Conservation (phyloP, 2,329 filamentous ascomycete genomes). For the Exophiala lecanii-corni region DNA sequence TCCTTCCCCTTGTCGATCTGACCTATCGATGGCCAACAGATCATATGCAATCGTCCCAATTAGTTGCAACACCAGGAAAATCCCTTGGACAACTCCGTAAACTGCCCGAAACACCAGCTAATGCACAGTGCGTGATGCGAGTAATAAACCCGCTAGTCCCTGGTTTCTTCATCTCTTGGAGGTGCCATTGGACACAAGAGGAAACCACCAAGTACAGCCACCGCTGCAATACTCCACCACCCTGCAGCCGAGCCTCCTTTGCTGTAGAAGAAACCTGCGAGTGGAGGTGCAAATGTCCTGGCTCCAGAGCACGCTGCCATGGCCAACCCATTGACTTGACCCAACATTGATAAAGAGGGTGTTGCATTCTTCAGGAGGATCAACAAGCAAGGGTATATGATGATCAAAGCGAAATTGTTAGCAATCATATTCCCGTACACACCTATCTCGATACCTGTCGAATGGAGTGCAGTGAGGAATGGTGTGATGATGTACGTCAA, state of each 20-base stretch:
- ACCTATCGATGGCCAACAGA: no score
- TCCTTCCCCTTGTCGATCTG: no score
- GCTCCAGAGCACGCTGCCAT: slow-evolving; percentile 63
- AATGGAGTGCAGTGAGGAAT: slow-evolving; percentile 52
- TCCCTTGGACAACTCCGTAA: no score
- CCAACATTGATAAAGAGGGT: slow-evolving; percentile 52
- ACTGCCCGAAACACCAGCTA: no score
- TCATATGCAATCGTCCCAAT: no score
- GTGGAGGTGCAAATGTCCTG: slow-evolving; percentile 62
- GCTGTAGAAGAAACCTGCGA: slow-evolving; percentile 60
- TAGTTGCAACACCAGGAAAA: no score
- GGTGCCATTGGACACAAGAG: slow-evolving; percentile 54
- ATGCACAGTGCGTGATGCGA: no score
- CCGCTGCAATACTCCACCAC: slow-evolving; percentile 59
- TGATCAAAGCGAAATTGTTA: slow-evolving; percentile 58
- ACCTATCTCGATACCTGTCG: slow-evolving; percentile 47
- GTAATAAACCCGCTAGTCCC: no score
- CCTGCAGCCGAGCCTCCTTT: slow-evolving; percentile 56
- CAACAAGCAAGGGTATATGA: slow-evolving; percentile 60
- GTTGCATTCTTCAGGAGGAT: slow-evolving; percentile 65
- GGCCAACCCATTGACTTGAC: slow-evolving; percentile 61
- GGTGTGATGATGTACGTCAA: slow-evolving; percentile 58
- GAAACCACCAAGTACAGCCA: slow-evolving; percentile 53
- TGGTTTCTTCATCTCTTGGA: no score
- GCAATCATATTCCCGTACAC: slow-evolving; percentile 56